Conservation (phyloP, 495 filamentous ascomycete genomes). For the Glonium stellatum region DNA sequence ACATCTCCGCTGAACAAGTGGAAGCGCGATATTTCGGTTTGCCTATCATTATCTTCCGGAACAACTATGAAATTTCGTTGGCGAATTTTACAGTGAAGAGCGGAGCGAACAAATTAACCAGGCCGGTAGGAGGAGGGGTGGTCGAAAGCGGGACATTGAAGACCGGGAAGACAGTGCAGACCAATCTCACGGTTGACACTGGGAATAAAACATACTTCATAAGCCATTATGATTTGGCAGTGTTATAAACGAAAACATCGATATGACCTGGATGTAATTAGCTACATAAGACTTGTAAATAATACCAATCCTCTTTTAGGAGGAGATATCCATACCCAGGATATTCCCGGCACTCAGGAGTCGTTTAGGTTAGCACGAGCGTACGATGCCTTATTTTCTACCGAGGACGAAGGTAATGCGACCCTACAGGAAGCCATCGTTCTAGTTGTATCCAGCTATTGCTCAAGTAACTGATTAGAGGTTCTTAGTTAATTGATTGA, state of each 20-base stretch:
- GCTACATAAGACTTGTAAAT: no score
- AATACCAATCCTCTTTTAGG: no score
- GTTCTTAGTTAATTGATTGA: no score
- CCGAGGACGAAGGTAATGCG: no score
- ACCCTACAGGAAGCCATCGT: no score
- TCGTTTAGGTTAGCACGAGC: no score
- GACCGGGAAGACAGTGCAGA: slow-evolving; percentile 41
- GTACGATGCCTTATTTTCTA: no score
- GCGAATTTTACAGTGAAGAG: slow-evolving; percentile 54
- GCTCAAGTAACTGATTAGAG: no score
- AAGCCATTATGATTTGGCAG: slow-evolving; percentile 20
- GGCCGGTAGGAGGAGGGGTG: slow-evolving; percentile 40
- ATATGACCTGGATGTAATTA: no score
- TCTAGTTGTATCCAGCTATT: no score
- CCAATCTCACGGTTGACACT: slow-evolving; percentile 40
- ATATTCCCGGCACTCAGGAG: no score
- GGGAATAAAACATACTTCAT: slow-evolving; percentile 26
- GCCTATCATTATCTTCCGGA: slow-evolving; percentile 32
- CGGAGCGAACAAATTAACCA: slow-evolving; percentile 47
- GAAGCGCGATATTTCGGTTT: slow-evolving; percentile 50
- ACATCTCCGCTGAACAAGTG: slow-evolving; percentile 28
- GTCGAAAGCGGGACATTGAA: slow-evolving; percentile 46
- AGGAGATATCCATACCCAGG: no score
- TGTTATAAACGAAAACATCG: slow-evolving; percentile 5
- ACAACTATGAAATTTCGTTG: slow-evolving; percentile 46